These are phyloP conservation scores for Bertia moriformis DNA, from an alignment of 2,329 filamentous ascomycete species.

Conservation along the genomic window DNA sequence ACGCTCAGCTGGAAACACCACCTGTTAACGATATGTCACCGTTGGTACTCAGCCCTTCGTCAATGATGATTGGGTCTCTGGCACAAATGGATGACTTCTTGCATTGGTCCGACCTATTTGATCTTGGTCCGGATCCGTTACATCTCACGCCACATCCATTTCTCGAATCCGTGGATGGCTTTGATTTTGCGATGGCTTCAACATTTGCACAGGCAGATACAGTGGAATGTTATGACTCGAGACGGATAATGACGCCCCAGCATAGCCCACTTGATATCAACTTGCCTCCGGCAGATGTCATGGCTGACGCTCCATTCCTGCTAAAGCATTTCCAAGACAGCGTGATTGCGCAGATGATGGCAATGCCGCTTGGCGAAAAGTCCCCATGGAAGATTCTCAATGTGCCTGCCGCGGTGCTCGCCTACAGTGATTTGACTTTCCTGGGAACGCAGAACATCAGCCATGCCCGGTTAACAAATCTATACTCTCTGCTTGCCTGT, in stretches of 20 bases:
- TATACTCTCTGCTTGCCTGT: slow-evolving; percentile 14
- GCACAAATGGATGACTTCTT: slow-evolving; percentile 13
- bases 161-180: not conserved
- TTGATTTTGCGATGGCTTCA: not conserved
- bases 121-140: slow-evolving; percentile 10
- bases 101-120: slow-evolving; percentile 16
- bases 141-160: slow-evolving; percentile 2
- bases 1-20: not conserved
- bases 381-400: slow-evolving; percentile 17
- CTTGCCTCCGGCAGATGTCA: slow-evolving; percentile 4
- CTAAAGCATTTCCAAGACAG: slow-evolving; percentile 14
- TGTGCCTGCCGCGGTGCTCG: slow-evolving; percentile 13
- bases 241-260: slow-evolving; percentile 1
- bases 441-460: slow-evolving; percentile 8
- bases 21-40: no score
- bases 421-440: slow-evolving; percentile 14
- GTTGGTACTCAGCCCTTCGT: no score
- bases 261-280: slow-evolving; percentile 3
- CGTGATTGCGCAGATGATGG: slow-evolving; percentile 14
- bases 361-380: slow-evolving; percentile 12
- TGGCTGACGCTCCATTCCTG: slow-evolving; percentile 9
- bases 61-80: not conserved
- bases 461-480: slow-evolving; percentile 14
- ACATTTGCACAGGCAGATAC: not conserved
- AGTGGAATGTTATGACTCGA: no score